phyloP scores from a whole-genome alignment of 192 early-diverging fungal genomes.

The Entomortierella beljakovae region DNA sequence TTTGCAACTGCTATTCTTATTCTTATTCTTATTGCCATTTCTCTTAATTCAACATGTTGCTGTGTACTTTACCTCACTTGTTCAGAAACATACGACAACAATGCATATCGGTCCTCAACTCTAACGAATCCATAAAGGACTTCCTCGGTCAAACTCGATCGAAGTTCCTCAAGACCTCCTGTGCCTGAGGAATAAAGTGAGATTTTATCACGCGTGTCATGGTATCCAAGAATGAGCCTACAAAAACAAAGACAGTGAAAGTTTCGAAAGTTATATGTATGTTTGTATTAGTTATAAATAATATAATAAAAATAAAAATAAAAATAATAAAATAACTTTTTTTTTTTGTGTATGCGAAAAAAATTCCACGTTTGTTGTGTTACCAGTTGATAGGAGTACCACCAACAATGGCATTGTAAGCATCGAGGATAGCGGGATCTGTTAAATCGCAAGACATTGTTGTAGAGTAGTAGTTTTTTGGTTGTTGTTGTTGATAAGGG shows the following conservation, averaged over 20 bases:
- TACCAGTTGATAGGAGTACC: constrained; percentile 70
- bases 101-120: constrained; percentile 64
- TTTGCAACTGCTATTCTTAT: too few relatives aligned
- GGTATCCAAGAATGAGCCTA: constrained; percentile 75
- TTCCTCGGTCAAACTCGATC: constrained; percentile 63
- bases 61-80: constrained; percentile 62
- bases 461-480: not conserved
- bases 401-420: constrained; percentile 63
- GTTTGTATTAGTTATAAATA: not conserved
- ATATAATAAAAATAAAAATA: not conserved
- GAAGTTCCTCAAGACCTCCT: constrained; percentile 65
- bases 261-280: not conserved
- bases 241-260: not conserved
- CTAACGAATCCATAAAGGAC: constrained; percentile 69
- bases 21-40: not conserved
- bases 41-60: not conserved
- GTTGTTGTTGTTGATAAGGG: not conserved
- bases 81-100: constrained; percentile 70
- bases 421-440: constrained; percentile 64
- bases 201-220: constrained; percentile 71
- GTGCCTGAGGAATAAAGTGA: constrained; percentile 67
- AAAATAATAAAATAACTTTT: not conserved
- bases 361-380: not conserved
- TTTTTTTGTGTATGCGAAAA: not conserved
- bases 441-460: constrained; percentile 72